phyloP scores from a whole-genome alignment of 495 filamentous ascomycete species.

The Opeltia flavorubescens region DNA sequence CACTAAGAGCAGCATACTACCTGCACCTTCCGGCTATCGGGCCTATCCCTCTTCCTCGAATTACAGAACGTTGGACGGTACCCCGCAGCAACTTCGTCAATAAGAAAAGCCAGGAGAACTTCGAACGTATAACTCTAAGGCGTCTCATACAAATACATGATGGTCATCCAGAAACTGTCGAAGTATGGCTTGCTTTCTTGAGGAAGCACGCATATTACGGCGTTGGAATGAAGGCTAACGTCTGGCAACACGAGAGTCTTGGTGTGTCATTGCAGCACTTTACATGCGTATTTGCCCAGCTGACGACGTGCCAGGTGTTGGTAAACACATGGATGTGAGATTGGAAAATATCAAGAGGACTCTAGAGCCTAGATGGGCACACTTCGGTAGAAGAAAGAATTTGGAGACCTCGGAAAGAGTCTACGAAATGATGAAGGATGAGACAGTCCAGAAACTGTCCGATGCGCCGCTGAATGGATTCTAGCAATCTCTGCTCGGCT shows the following conservation, averaged over 20 bases:
- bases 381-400: slow-evolving; percentile 45
- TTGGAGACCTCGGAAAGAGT: slow-evolving; percentile 35
- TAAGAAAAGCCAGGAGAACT: slow-evolving; percentile 98
- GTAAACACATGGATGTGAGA: slow-evolving; percentile 48
- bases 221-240: slow-evolving; percentile 96
- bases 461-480: slow-evolving; percentile 3
- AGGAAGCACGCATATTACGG: slow-evolving; percentile 85
- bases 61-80: slow-evolving; percentile 86
- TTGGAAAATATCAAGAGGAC: slow-evolving; percentile 43
- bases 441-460: slow-evolving; percentile 25
- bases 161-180: slow-evolving; percentile 74
- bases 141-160: slow-evolving; percentile 88
- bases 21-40: slow-evolving; percentile 74
- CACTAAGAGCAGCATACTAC: slow-evolving; percentile 88
- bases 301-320: slow-evolving; percentile 38
- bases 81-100: slow-evolving; percentile 77
- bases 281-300: neutral
- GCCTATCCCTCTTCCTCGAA: slow-evolving; percentile 76
- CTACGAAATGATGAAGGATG: slow-evolving; percentile 38
- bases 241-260: slow-evolving; percentile 72
- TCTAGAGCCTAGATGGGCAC: slow-evolving; percentile 46
- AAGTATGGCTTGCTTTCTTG: slow-evolving; percentile 82
- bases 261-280: slow-evolving; percentile 26
- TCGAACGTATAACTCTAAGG: slow-evolving; percentile 76
- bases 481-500: neutral